Conservation (phyloP, 2,329 filamentous ascomycete genomes). For the Nectriaceae sp. region DNA sequence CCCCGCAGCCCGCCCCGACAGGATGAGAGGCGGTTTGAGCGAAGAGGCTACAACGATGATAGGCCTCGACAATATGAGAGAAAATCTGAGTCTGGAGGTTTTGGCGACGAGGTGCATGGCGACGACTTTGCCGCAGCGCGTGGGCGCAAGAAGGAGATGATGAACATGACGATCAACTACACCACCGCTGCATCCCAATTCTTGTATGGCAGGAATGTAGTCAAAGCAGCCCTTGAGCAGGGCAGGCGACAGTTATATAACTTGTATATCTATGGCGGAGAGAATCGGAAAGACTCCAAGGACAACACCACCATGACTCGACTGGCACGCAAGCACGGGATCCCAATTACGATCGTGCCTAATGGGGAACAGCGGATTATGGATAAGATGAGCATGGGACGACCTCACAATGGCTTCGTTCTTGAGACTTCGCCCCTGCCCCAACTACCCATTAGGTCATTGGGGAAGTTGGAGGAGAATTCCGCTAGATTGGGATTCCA, state of each 20-base stretch:
- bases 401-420: constrained; percentile 88
- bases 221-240: constrained; percentile 73
- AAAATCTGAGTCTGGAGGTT: not conserved
- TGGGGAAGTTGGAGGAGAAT: constrained; percentile 52
- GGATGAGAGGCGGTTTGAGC: not conserved
- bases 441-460: constrained; percentile 62
- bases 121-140: constrained; percentile 7
- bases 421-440: constrained; percentile 86
- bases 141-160: constrained; percentile 33
- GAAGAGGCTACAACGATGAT: not conserved
- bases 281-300: constrained; percentile 52
- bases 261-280: constrained; percentile 72
- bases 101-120: not conserved
- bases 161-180: constrained; percentile 49
- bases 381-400: constrained; percentile 78
- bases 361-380: constrained; percentile 68
- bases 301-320: constrained; percentile 46
- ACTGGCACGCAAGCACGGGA: constrained; percentile 48
- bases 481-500: constrained; percentile 53
- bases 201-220: constrained; percentile 80
- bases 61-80: not conserved
- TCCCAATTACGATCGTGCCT: constrained; percentile 60
- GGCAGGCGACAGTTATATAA: constrained; percentile 76
- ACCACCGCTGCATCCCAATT: constrained; percentile 90
- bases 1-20: not conserved